Base-by-base conservation (phyloP, 495 filamentous ascomycete genomes). In the Recurvomyces mirabilis region DNA sequence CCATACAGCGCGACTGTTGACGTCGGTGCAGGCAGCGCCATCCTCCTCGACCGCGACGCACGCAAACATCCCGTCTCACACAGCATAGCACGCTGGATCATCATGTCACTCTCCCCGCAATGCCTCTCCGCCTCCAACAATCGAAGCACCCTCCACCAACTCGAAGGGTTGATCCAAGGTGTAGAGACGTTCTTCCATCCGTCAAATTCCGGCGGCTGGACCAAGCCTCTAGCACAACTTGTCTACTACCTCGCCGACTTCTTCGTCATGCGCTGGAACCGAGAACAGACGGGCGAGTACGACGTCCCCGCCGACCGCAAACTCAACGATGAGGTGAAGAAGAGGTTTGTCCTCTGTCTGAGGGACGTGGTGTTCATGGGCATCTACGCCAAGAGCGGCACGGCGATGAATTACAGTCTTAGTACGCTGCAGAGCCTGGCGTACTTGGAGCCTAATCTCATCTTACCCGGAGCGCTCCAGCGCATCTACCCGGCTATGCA, bases 141-240 rank as follows among this genome's bases (percentile, higher is more conserved):
- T 5, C 48, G 49, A 20, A 95, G 88, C 1, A 74, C 94, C 39
- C 61, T 98, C 50, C 70, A 80, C 20, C 84, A 81, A 47, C 75
- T 99, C 1, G 93, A 99, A 59, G 91, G 87, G 6, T 70, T 99
- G 29, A 85, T 99, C 51, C 81, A 96, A 58, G 93, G 86, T 12
- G 82, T 96, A 34, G 91, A 99, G 60, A 99, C 91, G 1, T 99
- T 96, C 65, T 99, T 94, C 69, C 91, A 99, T 52, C 91, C 91
- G 14, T 96, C 93, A 10, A 99, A 99, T 60, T 84, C 91, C 35
- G 91, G 91, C 7, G 65, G 58, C 29, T 99, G 91, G 91, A 94
- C 89, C 0, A 85, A 79, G 58, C 86, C 85, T 37, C 66, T 99
- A 14, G 79, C 85, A 0, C 88, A 95, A 56, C 68, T 99, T 36